A percentile compares a stretch with the other conserved stretches of the same genome.
These are phyloP conservation scores for Anisodus tanguticus DNA, from an alignment of 257 asterid genomes.

Conservation along the genomic window DNA sequence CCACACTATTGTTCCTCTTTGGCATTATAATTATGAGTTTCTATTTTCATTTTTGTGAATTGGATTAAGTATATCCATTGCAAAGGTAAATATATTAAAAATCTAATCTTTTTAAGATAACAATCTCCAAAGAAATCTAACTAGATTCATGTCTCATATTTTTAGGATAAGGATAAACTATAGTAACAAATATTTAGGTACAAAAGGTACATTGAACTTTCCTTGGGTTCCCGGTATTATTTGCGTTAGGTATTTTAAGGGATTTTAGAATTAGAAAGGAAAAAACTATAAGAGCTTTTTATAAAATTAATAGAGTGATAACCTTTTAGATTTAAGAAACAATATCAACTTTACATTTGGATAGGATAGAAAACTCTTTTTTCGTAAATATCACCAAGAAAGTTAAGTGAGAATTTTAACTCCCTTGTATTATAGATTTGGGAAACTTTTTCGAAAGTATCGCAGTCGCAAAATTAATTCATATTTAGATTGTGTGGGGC, in stretches of 20 bases:
- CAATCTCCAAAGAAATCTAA: background rate
- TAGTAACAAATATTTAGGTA: conserved; percentile 5
- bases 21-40: background rate
- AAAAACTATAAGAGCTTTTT: background rate
- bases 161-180: background rate
- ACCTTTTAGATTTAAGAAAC: background rate
- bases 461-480: too few relatives aligned
- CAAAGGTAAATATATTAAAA: background rate
- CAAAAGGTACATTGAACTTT: background rate
- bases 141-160: background rate
- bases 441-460: too few relatives aligned
- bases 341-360: background rate
- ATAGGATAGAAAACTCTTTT: background rate
- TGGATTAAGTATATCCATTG: background rate
- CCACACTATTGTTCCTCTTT: background rate
- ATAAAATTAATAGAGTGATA: background rate
- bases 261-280: background rate
- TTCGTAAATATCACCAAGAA: too few relatives aligned
- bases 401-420: too few relatives aligned
- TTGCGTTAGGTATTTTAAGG: background rate
- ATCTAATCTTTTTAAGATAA: background rate
- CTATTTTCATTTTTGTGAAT: background rate
- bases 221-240: background rate
- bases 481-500: too few relatives aligned
- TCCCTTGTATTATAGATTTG: too few relatives aligned